phyloP scores from a whole-genome alignment of 768 basidiomycete genomes.

The Pleurotus cornucopiae region DNA sequence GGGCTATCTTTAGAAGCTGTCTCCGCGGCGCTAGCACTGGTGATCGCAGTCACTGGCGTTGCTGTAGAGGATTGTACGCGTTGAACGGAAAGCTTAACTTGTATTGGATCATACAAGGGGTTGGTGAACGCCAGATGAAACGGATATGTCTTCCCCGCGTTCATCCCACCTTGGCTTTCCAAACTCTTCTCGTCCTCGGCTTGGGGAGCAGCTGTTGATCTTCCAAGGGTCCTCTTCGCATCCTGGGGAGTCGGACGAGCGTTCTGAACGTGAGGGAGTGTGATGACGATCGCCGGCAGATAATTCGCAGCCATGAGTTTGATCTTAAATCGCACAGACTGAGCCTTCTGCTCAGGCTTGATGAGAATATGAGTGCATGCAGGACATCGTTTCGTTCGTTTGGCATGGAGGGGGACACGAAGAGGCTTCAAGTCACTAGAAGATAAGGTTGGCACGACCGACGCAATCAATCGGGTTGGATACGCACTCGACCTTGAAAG shows the following conservation, averaged over 20 bases:
- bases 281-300: conserved; percentile 78
- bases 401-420: conserved; percentile 89
- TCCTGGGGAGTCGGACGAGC: conserved; percentile 33
- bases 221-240: conserved; percentile 36
- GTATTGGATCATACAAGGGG: conserved; percentile 93
- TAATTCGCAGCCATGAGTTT: conserved; percentile 96
- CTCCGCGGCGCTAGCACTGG: conserved; percentile 16
- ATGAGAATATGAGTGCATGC: conserved; percentile 94
- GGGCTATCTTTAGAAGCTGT: neutral
- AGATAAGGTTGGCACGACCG: conserved; percentile 10
- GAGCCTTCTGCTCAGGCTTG: conserved; percentile 96
- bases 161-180: conserved; percentile 37
- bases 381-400: conserved; percentile 93
- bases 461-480: neutral
- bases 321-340: conserved; percentile 93
- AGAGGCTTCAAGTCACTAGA: conserved; percentile 78
- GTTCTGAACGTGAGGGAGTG: conserved; percentile 55
- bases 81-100: conserved; percentile 81
- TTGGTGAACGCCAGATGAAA: conserved; percentile 93
- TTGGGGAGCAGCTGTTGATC: conserved; percentile 30
- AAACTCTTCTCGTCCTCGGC: conserved; percentile 33
- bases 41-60: conserved; percentile 25
- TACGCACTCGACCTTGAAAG: conserved; percentile 61
- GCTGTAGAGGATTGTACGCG: conserved; percentile 49
- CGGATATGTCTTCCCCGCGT: conserved; percentile 77